These are phyloP conservation scores for Rhodamnia argentea DNA, from an alignment of 345 rosid species.

Conservation along the genomic window DNA sequence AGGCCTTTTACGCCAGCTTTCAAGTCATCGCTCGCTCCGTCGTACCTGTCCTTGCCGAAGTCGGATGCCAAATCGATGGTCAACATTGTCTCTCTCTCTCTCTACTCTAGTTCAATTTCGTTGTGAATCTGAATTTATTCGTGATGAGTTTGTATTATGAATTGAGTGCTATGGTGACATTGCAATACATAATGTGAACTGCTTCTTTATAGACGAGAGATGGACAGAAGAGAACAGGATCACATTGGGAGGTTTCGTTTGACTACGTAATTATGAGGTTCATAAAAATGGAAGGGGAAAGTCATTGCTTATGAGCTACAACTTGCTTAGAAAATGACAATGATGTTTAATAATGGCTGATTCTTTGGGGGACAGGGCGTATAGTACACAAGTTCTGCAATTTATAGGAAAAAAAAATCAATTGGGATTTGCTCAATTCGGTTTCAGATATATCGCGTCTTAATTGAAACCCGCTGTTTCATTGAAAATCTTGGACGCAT, in stretches of 20 bases:
- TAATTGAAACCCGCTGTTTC: neutral
- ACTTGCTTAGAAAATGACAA: neutral
- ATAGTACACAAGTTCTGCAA: neutral
- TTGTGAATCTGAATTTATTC: neutral
- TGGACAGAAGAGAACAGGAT: neutral
- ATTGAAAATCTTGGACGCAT: neutral
- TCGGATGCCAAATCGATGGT: neutral
- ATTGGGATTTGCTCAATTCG: neutral
- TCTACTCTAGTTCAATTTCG: neutral
- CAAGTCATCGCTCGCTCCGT: conserved; percentile 2
- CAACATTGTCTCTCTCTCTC: neutral
- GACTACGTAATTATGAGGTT: neutral
- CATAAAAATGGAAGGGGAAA: neutral
- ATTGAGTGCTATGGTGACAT: neutral
- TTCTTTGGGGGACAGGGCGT: neutral
- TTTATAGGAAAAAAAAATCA: neutral
- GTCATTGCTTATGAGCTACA: neutral
- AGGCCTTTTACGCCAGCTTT: conserved; percentile 10
- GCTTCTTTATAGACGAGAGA: neutral
- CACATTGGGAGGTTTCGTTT: neutral
- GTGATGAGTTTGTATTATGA: neutral
- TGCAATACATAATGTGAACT: neutral
- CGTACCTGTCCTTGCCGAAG: neutral
- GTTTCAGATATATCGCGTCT: neutral
- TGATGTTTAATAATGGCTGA: neutral